Base-by-base conservation (phyloP, 805 yeast species). In the Danielia oregonensis region DNA sequence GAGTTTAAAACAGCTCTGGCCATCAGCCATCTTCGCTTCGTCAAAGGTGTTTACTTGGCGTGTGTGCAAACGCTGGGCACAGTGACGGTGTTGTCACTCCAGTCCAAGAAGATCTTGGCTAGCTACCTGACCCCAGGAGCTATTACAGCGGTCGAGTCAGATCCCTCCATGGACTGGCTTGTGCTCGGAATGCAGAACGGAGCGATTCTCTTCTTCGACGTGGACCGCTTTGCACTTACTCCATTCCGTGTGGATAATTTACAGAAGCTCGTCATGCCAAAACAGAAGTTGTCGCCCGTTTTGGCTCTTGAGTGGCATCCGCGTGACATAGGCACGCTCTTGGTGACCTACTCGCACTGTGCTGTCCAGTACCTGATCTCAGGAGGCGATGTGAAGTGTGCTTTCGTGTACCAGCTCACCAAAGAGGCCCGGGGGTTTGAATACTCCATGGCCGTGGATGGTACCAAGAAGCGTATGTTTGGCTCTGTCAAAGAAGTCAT, bases 101-200 rank as follows among this genome's bases (percentile, higher is more conserved):
- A 77, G 35, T 63, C 82, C 5, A 79, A 80, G 49, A 66, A 71
- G 40, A 64, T 83, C 6, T 57, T 91, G 34, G 74, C 77, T 14
- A 72, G 78, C 1, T 76, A 76, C 47, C 70, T 73, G 40, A 73
- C 86, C 1, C 82, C 84, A 1, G 79, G 84, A 1, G 68, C 73
- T 9, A 72, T 89, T n/a, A 70, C 85, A 1, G 71, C 85, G 3
- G 65, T 81, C 10, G 93, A 77, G 39, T 59, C 83, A 1, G 98
- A 93, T 51, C 96, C 97, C 2, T 72, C 94, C 0, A 57, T 93
- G 44, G 97, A 89, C 57, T 93, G 93, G 86, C 61, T 91, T 11
- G 69, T 82, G 29, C 50, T 91, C 14, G 98, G 97, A 3, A 63
- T 86, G 33, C 72, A 76, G 30, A 87, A 79, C 55, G 98, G 98